A percentile compares a stretch with the other conserved stretches of the same genome.
phyloP scores from a whole-genome alignment of 1,139 yeast species.

The Yamadazyma triangularis region DNA sequence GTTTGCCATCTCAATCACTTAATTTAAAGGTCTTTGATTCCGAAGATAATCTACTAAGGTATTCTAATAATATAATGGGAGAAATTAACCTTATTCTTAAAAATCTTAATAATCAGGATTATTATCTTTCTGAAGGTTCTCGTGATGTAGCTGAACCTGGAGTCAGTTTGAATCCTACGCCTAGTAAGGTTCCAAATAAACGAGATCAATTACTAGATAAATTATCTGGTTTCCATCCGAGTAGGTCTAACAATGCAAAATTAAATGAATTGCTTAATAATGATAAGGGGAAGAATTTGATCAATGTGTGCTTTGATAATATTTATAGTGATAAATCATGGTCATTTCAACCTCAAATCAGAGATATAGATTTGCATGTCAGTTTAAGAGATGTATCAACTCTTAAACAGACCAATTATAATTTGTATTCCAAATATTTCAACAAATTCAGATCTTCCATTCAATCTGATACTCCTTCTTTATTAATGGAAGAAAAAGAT shows the following conservation, averaged over 20 bases:
- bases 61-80: constrained; percentile 23
- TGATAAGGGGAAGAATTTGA: constrained; percentile 24
- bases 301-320: constrained; percentile 43
- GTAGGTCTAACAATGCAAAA: constrained; percentile 5
- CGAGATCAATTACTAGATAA: constrained; percentile 10
- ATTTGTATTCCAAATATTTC: constrained; percentile 33
- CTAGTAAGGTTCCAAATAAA: not conserved
- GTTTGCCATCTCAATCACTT: constrained; percentile 28
- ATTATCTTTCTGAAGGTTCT: too few relatives aligned
- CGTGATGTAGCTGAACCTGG: too few relatives aligned
- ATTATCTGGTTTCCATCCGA: constrained; percentile 7
- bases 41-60: constrained; percentile 31
- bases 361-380: constrained; percentile 33
- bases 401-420: constrained; percentile 33
- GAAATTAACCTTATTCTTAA: constrained; percentile 33
- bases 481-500: constrained; percentile 25
- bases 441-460: constrained; percentile 14
- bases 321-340: constrained; percentile 39
- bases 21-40: constrained; percentile 37
- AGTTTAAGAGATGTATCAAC: constrained; percentile 31
- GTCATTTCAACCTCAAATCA: constrained; percentile 31
- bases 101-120: constrained; percentile 32
- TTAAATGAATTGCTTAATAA: constrained; percentile 17
- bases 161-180: not conserved
- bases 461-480: constrained; percentile 8